phyloP scores from a whole-genome alignment of 768 basidiomycete genomes.

The Leccinum barrowsii region DNA sequence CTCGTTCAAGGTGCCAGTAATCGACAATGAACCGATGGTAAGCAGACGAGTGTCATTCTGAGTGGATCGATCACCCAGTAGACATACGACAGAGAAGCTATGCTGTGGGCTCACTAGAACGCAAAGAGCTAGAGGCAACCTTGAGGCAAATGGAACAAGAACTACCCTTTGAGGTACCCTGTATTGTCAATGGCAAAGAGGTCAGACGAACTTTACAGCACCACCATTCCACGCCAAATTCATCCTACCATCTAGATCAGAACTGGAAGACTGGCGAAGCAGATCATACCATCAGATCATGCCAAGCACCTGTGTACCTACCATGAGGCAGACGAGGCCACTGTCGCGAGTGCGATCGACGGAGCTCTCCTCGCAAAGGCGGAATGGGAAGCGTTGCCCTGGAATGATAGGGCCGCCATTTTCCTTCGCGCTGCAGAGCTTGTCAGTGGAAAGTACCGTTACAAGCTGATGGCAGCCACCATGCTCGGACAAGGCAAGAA shows the following conservation, averaged over 20 bases:
- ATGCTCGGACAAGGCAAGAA: slow-evolving; percentile 99
- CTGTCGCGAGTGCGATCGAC: slow-evolving; percentile 76
- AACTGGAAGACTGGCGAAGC: slow-evolving; percentile 75
- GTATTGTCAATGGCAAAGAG: slow-evolving; percentile 85
- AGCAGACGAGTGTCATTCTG: slow-evolving; percentile 14
- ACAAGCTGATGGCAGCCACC: slow-evolving; percentile 92
- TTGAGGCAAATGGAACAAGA: slow-evolving; percentile 76
- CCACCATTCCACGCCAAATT: slow-evolving; percentile 2
- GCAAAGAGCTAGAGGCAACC: slow-evolving; percentile 66
- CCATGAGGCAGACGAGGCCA: slow-evolving; percentile 81
- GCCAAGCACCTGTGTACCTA: slow-evolving; percentile 77
- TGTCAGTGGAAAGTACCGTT: slow-evolving; percentile 91
- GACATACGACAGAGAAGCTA: slow-evolving; percentile 57
- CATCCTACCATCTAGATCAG: slow-evolving; percentile 50
- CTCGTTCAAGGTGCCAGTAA: slow-evolving; percentile 76
- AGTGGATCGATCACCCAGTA: background rate
- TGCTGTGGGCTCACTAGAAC: slow-evolving; percentile 74
- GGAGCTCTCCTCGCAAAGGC: slow-evolving; percentile 83
- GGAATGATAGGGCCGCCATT: slow-evolving; percentile 96
- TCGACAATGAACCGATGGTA: slow-evolving; percentile 95
- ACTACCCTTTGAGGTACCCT: slow-evolving; percentile 90
- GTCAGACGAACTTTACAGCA: slow-evolving; percentile 39
- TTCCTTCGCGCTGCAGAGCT: slow-evolving; percentile 98
- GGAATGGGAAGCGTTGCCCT: slow-evolving; percentile 92
- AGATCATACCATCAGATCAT: slow-evolving; percentile 85